A percentile compares a stretch with the other conserved stretches of the same genome.
phyloP scores from a whole-genome alignment of 345 rosid genomes.

The Adansonia digitata region DNA sequence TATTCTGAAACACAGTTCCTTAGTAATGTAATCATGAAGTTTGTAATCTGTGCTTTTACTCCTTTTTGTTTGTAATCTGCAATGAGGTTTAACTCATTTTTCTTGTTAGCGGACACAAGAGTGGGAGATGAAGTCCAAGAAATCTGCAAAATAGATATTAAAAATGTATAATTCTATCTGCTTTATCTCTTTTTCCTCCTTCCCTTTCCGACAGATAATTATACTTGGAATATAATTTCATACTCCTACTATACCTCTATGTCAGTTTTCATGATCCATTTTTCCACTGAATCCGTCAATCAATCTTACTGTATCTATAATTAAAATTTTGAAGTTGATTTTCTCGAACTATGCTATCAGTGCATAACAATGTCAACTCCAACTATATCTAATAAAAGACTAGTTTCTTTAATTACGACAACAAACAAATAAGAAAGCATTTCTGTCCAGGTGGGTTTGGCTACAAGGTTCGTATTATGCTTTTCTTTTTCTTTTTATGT shows the following conservation, averaged over 20 bases:
- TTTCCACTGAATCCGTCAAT: neutral
- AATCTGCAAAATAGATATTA: slow-evolving; percentile 25
- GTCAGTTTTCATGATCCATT: neutral
- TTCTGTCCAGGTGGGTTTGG: neutral
- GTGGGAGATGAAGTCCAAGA: slow-evolving; percentile 33
- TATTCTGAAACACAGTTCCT: neutral
- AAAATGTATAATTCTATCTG: slow-evolving; percentile 34
- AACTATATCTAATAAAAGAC: neutral
- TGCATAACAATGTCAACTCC: neutral
- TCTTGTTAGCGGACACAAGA: slow-evolving; percentile 32
- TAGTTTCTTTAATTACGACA: neutral
- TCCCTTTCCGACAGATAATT: neutral
- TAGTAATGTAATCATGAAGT: neutral
- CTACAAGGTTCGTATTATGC: neutral
- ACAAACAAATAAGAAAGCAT: neutral
- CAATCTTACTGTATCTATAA: too few relatives aligned
- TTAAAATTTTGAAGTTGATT: too few relatives aligned
- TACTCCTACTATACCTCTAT: neutral
- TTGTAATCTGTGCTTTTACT: neutral
- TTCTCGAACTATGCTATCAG: neutral
- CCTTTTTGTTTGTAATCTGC: neutral
- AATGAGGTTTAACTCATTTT: slow-evolving; percentile 23
- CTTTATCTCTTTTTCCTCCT: slow-evolving; percentile 19
- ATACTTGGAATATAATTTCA: neutral
- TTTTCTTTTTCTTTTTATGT: neutral